A percentile compares a stretch with the other conserved stretches of the same genome.
Evolutionary conservation across 2,329 filamentous ascomycete species (phyloP).

Genomic region (Beauveria varroae): DNA sequence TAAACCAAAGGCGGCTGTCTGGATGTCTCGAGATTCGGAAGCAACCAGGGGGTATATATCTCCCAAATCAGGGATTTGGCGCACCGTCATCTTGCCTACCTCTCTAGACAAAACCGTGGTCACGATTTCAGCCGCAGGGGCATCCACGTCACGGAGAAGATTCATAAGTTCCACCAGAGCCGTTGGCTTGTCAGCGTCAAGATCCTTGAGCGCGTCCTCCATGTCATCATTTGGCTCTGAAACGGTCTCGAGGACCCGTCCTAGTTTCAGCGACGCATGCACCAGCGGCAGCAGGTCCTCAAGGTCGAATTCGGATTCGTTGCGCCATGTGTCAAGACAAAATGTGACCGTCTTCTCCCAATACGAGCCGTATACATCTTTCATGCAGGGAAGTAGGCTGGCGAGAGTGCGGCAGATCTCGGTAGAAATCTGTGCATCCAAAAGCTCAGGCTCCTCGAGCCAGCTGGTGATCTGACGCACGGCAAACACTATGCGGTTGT

Average conservation of each 20-base stretch:
- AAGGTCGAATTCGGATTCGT: constrained; percentile 31
- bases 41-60: constrained; percentile 71
- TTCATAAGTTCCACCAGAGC: constrained; percentile 59
- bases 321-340: constrained; percentile 50
- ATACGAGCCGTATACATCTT: constrained; percentile 79
- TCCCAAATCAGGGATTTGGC: constrained; percentile 54
- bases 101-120: constrained; percentile 67
- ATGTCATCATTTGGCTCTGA: constrained; percentile 81
- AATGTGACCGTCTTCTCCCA: constrained; percentile 64
- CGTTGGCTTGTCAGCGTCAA: constrained; percentile 45
- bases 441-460: constrained; percentile 45
- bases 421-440: constrained; percentile 37
- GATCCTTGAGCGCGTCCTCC: constrained; percentile 61
- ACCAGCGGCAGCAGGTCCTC: constrained; percentile 54
- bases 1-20: constrained; percentile 72
- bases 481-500: constrained; percentile 72
- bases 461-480: constrained; percentile 71
- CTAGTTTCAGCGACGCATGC: constrained; percentile 66
- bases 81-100: constrained; percentile 54
- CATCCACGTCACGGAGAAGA: constrained; percentile 33
- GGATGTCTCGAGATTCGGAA: constrained; percentile 65
- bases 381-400: constrained; percentile 62
- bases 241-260: constrained; percentile 53
- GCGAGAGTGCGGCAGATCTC: constrained; percentile 51
- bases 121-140: constrained; percentile 66